Conservation (phyloP, 202 grass and related monocot genomes). For the Carex arenaria region DNA sequence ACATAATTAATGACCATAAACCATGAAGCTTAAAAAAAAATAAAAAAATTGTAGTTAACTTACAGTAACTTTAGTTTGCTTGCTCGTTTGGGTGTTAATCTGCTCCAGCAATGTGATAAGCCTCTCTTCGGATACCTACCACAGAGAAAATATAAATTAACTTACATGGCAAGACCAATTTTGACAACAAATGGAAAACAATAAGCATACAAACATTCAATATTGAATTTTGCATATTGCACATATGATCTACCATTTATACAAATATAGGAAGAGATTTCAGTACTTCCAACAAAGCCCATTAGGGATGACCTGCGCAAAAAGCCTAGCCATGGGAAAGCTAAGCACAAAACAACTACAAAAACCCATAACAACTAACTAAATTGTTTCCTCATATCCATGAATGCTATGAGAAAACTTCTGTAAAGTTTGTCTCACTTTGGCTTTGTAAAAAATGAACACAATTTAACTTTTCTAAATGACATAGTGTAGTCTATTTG, state of each 20-base stretch:
- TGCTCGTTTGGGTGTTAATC: constrained; percentile 74
- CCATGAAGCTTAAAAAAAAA: neutral
- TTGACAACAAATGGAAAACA: neutral
- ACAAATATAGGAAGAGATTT: neutral
- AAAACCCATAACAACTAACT: neutral
- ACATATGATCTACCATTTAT: neutral
- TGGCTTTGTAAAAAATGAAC: neutral
- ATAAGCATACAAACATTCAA: neutral
- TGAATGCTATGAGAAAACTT: neutral
- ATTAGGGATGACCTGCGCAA: neutral
- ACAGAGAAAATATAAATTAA: constrained; percentile 16
- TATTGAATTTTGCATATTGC: neutral
- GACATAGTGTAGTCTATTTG: neutral
- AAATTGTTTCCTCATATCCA: neutral
- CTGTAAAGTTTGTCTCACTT: neutral
- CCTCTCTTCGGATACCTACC: constrained; percentile 92
- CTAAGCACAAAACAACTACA: neutral
- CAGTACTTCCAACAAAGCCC: neutral
- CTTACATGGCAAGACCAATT: neutral
- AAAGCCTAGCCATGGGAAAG: neutral
- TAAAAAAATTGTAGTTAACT: constrained; percentile 12
- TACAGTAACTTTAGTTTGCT: constrained; percentile 93
- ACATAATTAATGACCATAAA: neutral
- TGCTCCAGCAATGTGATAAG: constrained; percentile 85
- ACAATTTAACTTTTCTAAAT: neutral